phyloP scores from a whole-genome alignment of 1,284 basidiomycete genomes.

The Sporisorium graminicola region DNA sequence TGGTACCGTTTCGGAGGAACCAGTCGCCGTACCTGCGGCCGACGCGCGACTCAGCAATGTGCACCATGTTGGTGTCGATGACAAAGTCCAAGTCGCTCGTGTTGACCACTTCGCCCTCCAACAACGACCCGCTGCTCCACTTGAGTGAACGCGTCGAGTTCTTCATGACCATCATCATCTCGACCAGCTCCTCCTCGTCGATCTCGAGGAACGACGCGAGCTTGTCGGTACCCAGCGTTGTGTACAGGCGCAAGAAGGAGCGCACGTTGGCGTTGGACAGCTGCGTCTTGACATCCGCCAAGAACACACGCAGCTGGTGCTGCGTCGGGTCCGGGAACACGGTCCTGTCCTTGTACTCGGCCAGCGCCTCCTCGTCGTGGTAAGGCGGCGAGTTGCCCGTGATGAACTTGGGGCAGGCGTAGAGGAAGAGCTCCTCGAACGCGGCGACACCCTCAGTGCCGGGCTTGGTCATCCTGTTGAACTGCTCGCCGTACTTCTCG shows the following conservation, averaged over 20 bases:
- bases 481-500: constrained; percentile 92
- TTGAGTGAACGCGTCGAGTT: constrained; percentile 77
- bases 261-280: constrained; percentile 85
- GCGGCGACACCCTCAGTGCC: constrained; percentile 79
- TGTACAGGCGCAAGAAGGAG: constrained; percentile 94
- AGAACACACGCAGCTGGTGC: constrained; percentile 85
- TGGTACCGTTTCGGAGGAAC: constrained; percentile 80
- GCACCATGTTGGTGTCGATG: constrained; percentile 94
- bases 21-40: constrained; percentile 92
- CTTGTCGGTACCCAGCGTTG: constrained; percentile 90
- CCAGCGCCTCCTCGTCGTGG: constrained; percentile 81
- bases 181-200: constrained; percentile 92
- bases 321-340: constrained; percentile 80
- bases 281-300: constrained; percentile 82
- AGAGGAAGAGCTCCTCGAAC: constrained; percentile 93
- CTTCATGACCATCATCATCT: constrained; percentile 98
- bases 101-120: constrained; percentile 87
- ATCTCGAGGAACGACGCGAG: constrained; percentile 86
- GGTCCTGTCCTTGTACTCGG: constrained; percentile 72
- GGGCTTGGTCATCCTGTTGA: constrained; percentile 81
- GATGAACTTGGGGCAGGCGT: constrained; percentile 97
- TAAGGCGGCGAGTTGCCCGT: constrained; percentile 88
- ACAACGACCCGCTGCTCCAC: constrained; percentile 76
- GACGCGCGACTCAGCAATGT: constrained; percentile 92
- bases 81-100: constrained; percentile 96